Conservation (phyloP, 202 grass and related monocot genomes). For the Cymbopogon flexuosus region DNA sequence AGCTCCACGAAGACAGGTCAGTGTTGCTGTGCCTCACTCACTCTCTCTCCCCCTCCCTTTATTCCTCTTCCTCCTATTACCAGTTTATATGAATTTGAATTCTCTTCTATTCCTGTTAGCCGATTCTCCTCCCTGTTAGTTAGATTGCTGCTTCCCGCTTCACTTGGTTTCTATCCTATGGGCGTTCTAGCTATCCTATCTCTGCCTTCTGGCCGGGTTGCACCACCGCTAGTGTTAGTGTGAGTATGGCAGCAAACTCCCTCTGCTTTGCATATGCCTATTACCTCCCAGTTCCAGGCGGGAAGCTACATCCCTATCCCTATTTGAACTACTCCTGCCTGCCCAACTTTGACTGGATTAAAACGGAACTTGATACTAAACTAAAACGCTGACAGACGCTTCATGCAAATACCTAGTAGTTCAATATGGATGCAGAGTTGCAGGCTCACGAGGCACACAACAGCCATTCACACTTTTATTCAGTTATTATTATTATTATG, state of each 20-base stretch:
- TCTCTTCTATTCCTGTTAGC: background rate
- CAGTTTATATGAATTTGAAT: background rate
- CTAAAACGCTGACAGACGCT: background rate
- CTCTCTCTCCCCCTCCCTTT: too few relatives aligned
- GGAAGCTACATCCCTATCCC: background rate
- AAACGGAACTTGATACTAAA: background rate
- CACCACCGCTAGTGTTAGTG: background rate
- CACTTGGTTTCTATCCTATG: background rate
- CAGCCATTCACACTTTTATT: background rate
- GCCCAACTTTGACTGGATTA: background rate
- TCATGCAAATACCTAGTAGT: background rate
- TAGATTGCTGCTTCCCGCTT: background rate
- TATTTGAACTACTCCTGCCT: background rate
- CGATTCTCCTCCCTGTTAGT: background rate
- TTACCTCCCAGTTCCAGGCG: background rate
- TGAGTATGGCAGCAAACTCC: background rate
- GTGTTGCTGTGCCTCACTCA: background rate
- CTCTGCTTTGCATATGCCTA: background rate
- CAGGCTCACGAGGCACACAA: background rate
- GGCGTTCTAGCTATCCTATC: background rate
- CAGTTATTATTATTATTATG: background rate
- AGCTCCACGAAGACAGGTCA: slow-evolving; percentile 71
- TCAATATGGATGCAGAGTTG: background rate
- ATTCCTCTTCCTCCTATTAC: background rate
- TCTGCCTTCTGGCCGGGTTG: background rate